Base-by-base conservation (phyloP, 2,329 filamentous ascomycete genomes). In the Xylariaceae sp. region DNA sequence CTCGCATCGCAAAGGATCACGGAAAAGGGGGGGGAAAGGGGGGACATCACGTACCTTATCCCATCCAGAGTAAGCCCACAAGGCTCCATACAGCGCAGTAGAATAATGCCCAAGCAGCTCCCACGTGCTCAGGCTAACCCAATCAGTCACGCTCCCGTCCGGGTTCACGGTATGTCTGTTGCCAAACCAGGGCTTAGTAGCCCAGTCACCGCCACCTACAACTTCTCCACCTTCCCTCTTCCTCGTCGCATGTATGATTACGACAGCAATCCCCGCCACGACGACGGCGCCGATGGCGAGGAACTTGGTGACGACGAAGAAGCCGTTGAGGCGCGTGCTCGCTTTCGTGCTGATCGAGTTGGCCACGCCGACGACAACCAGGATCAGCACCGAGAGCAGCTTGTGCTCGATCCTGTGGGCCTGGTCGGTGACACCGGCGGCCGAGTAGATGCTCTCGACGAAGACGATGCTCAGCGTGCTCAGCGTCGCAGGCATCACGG, bases 61-160 rank as follows among this genome's bases (percentile, higher is more conserved):
- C 78, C 78, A 83, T 0, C 78, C 78, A 0, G 74, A 78, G 43
- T 81, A 83, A 0, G 74, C 78, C 78, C 77, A 83, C 0, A 82
- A 53, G 0, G 74, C 76, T 0, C 71, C 78, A 48, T 81, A 81
- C 1, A 81, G 62, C 0, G 78, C 78, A 1, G 76, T 69, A 3
- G 74, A 76, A 40, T 73, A 73, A 48, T 80, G 73, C 0, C 78
- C 78, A 17, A 80, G 67, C 9, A 74, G 64, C 40, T 78, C 74
- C 78, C 78, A 82, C 18, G 64, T 56, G 4, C 66, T 61, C 29
- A 81, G 49, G 2, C 53, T 44, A 0, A 54, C 53, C 74, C 74
- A 78, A 27, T 73, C 64, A 0, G 67, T 73, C 19, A 59, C 59
- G 9, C 57, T 64, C 0, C 73, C 73, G 33, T 75, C 71, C 0